Evolutionary conservation across 371 early-diverging fungal species (phyloP), one percentile per base, ranked within the genome.

Genomic region (Mucor saturninus): DNA sequence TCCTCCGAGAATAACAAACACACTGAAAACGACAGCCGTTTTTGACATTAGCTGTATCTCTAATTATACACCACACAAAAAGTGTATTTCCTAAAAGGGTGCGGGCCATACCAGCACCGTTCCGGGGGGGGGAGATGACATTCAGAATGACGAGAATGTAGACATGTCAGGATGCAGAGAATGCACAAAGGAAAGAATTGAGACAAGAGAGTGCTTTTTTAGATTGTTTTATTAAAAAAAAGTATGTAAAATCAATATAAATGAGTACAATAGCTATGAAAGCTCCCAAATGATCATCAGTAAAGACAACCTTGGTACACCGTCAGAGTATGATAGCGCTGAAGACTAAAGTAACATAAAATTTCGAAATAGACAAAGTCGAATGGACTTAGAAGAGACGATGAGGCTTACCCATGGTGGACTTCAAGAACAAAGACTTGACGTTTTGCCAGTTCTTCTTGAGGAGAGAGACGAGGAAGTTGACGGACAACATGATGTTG

Each of bases 371-470:
- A 30, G 30, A 42, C 55, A 54, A 54, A 48, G 32, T 21, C 8
- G 21, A 21, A 14, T 13, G 15, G 8, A 30, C 30, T 86, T 90
- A 91, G 91, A 88, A 91, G 59, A 92, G 83, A 63, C 91, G 91
- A 71, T 89, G 83, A 71, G 94, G 95, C 84, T 92, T 92, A 85
- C 97, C 97, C 96, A 98, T 98, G 76, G 96, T 88, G 71, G 92
- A 90, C 94, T 99, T 99, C 86, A 99, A 88, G 93, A 89, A 95
- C 77, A 99, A 89, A 71, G 97, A 95, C 87, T 93, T 93, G 86
- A 98, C 93, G 94, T 98, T 99, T 87, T 98, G 97, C 95, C 97
- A 95, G 89, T 97, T 92, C 91, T 98, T 99, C 95, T 98, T 98
- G 67, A 98, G 87, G 66, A 98, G 86, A 52, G 97, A 97, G 62